Conservation (phyloP, 257 asterid species). For the Apocynum venetum region DNA sequence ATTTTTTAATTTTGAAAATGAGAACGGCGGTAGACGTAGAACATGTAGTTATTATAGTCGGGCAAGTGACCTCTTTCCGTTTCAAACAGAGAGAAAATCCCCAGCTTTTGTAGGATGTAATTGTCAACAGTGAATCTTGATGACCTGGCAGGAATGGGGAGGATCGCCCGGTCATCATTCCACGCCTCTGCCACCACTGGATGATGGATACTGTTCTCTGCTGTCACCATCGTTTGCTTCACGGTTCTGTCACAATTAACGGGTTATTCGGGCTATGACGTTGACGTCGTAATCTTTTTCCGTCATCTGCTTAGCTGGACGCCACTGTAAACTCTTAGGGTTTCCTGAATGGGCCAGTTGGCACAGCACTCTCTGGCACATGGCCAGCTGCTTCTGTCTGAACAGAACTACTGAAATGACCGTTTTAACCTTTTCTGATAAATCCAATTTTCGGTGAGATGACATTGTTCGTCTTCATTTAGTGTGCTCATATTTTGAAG, state of each 20-base stretch:
- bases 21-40: too few relatives aligned
- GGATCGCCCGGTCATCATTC: conserved; percentile 27
- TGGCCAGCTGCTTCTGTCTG: conserved; percentile 46
- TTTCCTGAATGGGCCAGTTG: conserved; percentile 52
- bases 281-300: conserved; percentile 25
- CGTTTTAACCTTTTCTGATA: background rate
- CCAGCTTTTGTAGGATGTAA: background rate
- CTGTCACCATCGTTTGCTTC: conserved; percentile 17
- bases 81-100: background rate
- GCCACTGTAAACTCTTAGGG: conserved; percentile 26
- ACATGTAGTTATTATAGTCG: too few relatives aligned
- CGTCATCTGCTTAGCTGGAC: conserved; percentile 58
- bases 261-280: conserved; percentile 6
- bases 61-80: background rate
- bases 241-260: conserved; percentile 10
- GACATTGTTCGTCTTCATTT: conserved; percentile 9
- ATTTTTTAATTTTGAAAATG: too few relatives aligned
- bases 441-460: background rate
- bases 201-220: conserved; percentile 21
- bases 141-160: conserved; percentile 30
- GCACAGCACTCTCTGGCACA: conserved; percentile 48
- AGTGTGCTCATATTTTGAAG: conserved; percentile 1
- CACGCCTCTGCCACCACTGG: conserved; percentile 23
- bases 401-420: conserved; percentile 6
- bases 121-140: conserved; percentile 7